A percentile compares a stretch with the other conserved stretches of the same genome.
phyloP scores from a whole-genome alignment of 306 rosid genomes.

The Begonia peltatifolia region DNA sequence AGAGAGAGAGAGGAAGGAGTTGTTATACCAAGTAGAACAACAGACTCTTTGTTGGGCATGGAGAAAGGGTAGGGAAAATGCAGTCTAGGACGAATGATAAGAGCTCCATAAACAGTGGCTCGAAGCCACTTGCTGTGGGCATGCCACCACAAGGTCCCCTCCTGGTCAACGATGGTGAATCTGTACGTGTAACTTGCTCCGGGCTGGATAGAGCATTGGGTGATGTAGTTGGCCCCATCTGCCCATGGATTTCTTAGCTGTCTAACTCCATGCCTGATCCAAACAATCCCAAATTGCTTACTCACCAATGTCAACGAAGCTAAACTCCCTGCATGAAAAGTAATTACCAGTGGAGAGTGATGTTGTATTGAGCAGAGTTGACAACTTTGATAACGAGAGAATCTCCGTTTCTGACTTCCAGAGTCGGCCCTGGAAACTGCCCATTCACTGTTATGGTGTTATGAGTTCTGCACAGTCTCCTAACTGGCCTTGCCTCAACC shows the following conservation, averaged over 20 bases:
- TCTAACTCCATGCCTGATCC: slow-evolving; percentile 70
- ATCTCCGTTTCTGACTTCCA: slow-evolving; percentile 56
- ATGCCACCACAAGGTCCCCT: slow-evolving; percentile 98
- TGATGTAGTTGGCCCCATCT: slow-evolving; percentile 76
- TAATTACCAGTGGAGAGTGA: slow-evolving; percentile 63
- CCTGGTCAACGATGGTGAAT: slow-evolving; percentile 59
- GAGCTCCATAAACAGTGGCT: slow-evolving; percentile 88
- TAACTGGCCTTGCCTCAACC: slow-evolving; percentile 46
- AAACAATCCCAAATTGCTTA: too few relatives aligned
- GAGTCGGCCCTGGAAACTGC: slow-evolving; percentile 70
- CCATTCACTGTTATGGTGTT: slow-evolving; percentile 59
- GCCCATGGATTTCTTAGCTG: slow-evolving; percentile 94
- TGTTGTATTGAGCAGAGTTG: slow-evolving; percentile 48
- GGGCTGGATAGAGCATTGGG: slow-evolving; percentile 86
- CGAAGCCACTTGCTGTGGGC: slow-evolving; percentile 79
- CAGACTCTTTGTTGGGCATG: slow-evolving; percentile 47
- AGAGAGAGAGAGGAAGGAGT: not conserved
- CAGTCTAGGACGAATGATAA: slow-evolving; percentile 58
- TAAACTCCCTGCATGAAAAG: too few relatives aligned
- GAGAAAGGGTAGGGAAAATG: slow-evolving; percentile 67
- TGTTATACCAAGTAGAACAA: slow-evolving; percentile 61
- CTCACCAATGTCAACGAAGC: too few relatives aligned
- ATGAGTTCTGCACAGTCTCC: slow-evolving; percentile 78
- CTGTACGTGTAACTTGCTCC: slow-evolving; percentile 88
- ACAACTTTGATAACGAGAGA: slow-evolving; percentile 49